Conservation (phyloP, 1,284 basidiomycete species). For the Amylostereum areolatum region DNA sequence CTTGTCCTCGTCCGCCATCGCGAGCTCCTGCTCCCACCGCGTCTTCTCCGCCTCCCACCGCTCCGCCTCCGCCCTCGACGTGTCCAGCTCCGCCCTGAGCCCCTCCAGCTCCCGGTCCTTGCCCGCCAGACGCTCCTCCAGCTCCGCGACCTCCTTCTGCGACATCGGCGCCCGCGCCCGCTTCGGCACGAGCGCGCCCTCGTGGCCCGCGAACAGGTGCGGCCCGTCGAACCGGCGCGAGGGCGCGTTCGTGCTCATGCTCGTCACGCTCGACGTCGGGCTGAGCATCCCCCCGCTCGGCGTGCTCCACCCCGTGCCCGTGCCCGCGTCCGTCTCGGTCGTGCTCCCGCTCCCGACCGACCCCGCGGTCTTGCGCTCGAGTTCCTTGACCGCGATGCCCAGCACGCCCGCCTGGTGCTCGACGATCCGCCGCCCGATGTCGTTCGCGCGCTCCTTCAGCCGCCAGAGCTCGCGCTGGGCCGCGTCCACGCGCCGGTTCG, state of each 20-base stretch:
- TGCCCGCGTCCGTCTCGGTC: slow-evolving; percentile 11
- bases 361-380: slow-evolving; percentile 54
- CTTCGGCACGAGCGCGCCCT: slow-evolving; percentile 50
- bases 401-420: slow-evolving; percentile 77
- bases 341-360: slow-evolving; percentile 9
- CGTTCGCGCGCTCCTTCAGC: slow-evolving; percentile 54
- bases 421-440: slow-evolving; percentile 55
- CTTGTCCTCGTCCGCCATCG: neutral
- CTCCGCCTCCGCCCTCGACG: slow-evolving; percentile 3
- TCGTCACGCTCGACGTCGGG: slow-evolving; percentile 38
- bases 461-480: slow-evolving; percentile 67
- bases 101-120: neutral
- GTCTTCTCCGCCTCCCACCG: slow-evolving; percentile 1
- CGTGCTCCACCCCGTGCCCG: slow-evolving; percentile 43
- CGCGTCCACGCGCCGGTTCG: slow-evolving; percentile 56
- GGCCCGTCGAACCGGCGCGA: slow-evolving; percentile 67
- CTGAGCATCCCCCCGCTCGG: slow-evolving; percentile 38
- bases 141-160: slow-evolving; percentile 3
- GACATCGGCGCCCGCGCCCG: slow-evolving; percentile 27
- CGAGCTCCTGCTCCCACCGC: neutral
- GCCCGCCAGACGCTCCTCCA: too few species aligned
- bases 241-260: slow-evolving; percentile 37
- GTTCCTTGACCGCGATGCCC: slow-evolving; percentile 58
- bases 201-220: slow-evolving; percentile 77
- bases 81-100: slow-evolving; percentile 3